Base-by-base conservation (phyloP, 768 basidiomycete species). In the Brasilioporus rufonigricans region DNA sequence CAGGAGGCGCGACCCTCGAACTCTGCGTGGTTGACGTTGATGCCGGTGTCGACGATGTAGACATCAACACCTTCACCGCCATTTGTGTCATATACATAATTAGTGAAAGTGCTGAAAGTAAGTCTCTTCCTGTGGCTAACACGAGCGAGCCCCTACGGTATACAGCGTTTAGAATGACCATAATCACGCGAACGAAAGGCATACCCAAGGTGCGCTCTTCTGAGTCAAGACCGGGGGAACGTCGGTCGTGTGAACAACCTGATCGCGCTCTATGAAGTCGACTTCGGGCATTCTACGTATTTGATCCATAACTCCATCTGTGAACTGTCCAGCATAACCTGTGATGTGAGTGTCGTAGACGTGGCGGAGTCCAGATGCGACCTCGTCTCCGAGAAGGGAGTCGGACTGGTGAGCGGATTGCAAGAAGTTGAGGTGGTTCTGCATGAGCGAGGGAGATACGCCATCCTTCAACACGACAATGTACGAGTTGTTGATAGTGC, bases 41-140 rank as follows among this genome's bases (percentile, higher is more conserved):
- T 90, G 64, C 94, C 93, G 23, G 91, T 93, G 71, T 92, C 91
- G 62, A 92, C 75, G 67, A 91, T 80, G 63, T 91, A 91, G 47
- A 92, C 96, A 58, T 97, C 93, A 23, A 99, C 96, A 58, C 95
- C 97, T 40, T 90, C 84, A 52, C 96, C 96, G n/a, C 86, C 94
- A 2, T 75, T 33, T 0, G 65, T 9, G 49, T 91, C 78, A 66
- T 88, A 90, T 50, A 82, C 75, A 71, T 98, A 99, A 69, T 82
- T 84, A 53, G 77, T 84, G 79, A 97, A 98, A 13, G 92, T 98
- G 33, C 81, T 71, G 57, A 98, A 85, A 10, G 77, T 75, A 23
- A 99, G 84, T 64, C 73, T 84, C 13, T 75, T 56, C 43, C 95
- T 84, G 76, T 99, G 97, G 59, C 92, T 94, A 65, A 98, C 83